phyloP scores from a whole-genome alignment of 768 basidiomycete genomes.

The Gelatoporia subvermispora region DNA sequence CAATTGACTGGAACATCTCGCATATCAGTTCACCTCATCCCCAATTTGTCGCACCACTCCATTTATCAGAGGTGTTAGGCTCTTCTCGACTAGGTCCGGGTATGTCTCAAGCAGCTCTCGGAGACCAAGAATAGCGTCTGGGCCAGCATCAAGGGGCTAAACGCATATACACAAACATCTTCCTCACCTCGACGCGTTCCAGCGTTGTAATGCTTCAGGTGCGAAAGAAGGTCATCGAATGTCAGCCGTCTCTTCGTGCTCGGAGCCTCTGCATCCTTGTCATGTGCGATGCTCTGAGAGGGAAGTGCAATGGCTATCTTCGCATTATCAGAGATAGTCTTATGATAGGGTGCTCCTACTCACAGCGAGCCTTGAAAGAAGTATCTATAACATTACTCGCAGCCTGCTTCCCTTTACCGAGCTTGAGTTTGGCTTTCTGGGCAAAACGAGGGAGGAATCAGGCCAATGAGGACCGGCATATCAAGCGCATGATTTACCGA shows the following conservation, averaged over 20 bases:
- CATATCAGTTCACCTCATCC: slow-evolving; percentile 61
- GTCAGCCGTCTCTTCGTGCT: slow-evolving; percentile 74
- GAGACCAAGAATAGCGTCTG: slow-evolving; percentile 72
- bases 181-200: slow-evolving; percentile 65
- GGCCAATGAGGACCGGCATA: neutral
- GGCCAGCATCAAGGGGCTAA: neutral
- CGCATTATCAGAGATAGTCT: neutral
- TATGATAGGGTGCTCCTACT: slow-evolving; percentile 24
- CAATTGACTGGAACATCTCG: too few species aligned
- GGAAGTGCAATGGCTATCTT: slow-evolving; percentile 82
- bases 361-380: slow-evolving; percentile 92
- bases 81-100: slow-evolving; percentile 47
- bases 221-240: slow-evolving; percentile 69
- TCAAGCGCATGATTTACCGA: slow-evolving; percentile 39
- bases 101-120: slow-evolving; percentile 66
- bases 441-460: neutral
- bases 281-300: slow-evolving; percentile 65
- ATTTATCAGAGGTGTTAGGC: slow-evolving; percentile 51
- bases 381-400: slow-evolving; percentile 89
- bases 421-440: slow-evolving; percentile 94
- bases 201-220: slow-evolving; percentile 81
- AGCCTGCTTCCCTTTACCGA: slow-evolving; percentile 87
- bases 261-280: slow-evolving; percentile 53
- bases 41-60: slow-evolving; percentile 66
- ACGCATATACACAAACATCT: neutral